A percentile compares a stretch with the other conserved stretches of the same genome.
Conservation (phyloP, 1,284 basidiomycete species). For the Cryptococcus hybrid region DNA sequence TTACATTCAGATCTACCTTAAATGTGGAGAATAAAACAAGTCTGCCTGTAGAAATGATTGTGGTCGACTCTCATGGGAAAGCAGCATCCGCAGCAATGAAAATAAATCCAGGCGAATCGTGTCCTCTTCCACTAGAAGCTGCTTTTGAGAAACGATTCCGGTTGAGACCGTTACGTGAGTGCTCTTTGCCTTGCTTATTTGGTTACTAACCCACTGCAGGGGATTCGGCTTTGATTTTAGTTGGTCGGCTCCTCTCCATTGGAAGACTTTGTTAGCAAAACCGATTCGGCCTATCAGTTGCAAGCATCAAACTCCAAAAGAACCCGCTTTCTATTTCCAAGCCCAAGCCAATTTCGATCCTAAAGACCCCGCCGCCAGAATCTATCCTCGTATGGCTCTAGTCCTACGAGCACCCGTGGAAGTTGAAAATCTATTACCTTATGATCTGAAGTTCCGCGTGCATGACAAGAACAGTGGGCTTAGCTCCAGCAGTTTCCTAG, state of each 20-base stretch:
- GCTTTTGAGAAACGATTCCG: conserved; percentile 81
- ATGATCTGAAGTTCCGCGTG: conserved; percentile 91
- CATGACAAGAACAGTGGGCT: conserved; percentile 95
- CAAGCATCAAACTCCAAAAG: conserved; percentile 72
- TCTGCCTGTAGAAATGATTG: conserved; percentile 88
- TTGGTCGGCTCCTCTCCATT: conserved; percentile 86
- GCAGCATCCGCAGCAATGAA: conserved; percentile 78
- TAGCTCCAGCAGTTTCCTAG: conserved; percentile 77
- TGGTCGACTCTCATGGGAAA: conserved; percentile 82
- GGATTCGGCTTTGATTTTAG: conserved; percentile 64
- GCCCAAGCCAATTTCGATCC: conserved; percentile 81
- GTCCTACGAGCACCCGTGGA: conserved; percentile 93
- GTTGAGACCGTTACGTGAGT: conserved; percentile 87
- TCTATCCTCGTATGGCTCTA: conserved; percentile 80
- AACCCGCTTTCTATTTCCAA: conserved; percentile 95
- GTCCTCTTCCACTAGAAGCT: conserved; percentile 86
- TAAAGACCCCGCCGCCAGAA: conserved; percentile 65
- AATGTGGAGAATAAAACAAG: conserved; percentile 89
- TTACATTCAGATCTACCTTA: conserved; percentile 92
- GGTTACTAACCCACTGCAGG: conserved; percentile 54
- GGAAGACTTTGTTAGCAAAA: conserved; percentile 83
- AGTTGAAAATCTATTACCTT: conserved; percentile 93
- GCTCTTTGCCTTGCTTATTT: conserved; percentile 3
- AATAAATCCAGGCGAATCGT: conserved; percentile 85
- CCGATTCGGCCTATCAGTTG: conserved; percentile 82